Percentiles rank a stretch among this genome's conserved stretches.
phyloP scores from a whole-genome alignment of 768 basidiomycete genomes.

The Tulasnella sp. region DNA sequence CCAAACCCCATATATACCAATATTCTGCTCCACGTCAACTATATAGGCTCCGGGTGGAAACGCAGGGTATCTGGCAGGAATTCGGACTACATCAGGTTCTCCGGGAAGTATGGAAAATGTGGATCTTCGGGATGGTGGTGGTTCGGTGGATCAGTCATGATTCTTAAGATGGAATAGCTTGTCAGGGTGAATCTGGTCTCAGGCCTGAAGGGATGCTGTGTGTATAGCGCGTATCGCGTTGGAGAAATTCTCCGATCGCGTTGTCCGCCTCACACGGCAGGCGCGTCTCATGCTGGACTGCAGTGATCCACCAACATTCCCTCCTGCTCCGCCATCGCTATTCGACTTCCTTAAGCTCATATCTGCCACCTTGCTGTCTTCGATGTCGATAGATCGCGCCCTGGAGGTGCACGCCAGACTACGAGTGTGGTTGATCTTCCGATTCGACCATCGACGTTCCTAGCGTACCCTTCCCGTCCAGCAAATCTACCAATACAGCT shows the following conservation, averaged over 20 bases:
- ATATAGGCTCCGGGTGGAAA: neutral
- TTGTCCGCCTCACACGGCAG: neutral
- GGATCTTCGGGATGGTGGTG: too few species aligned
- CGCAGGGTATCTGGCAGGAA: neutral
- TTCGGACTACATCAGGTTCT: neutral
- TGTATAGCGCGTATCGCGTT: neutral
- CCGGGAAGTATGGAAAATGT: too few species aligned
- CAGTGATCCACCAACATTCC: neutral
- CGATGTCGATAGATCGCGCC: neutral
- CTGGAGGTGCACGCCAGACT: too few species aligned
- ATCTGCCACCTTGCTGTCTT: too few species aligned
- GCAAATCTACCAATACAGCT: neutral
- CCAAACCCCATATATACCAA: neutral
- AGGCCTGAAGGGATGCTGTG: neutral
- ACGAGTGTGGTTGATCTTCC: too few species aligned
- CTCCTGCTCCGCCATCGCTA: neutral
- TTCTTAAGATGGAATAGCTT: neutral
- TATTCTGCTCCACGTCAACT: neutral
- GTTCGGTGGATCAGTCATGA: too few species aligned
- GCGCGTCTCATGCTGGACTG: neutral
- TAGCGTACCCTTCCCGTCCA: neutral
- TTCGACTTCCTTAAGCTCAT: too few species aligned
- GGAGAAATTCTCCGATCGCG: neutral
- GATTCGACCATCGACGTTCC: neutral
- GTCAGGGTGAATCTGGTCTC: too few species aligned